phyloP scores from a whole-genome alignment of 2,329 filamentous ascomycete genomes.

The Plectosphaerella plurivora region DNA sequence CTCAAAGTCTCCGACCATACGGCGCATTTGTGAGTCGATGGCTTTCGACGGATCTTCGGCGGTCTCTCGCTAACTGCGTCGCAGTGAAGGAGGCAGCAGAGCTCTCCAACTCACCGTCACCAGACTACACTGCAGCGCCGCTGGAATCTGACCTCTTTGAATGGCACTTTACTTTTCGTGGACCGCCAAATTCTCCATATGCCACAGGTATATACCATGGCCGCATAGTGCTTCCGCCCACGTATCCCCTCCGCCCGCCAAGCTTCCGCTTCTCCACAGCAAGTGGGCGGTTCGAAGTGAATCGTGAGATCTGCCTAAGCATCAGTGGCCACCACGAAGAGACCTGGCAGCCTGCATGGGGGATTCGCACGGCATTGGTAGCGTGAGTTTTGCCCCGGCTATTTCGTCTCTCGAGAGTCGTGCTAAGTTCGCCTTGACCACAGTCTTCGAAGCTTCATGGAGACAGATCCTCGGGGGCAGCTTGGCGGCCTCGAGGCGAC shows the following conservation, averaged over 20 bases:
- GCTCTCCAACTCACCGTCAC: constrained; percentile 71
- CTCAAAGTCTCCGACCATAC: constrained; percentile 77
- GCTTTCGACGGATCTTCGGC: background rate
- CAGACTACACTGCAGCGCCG: constrained; percentile 81
- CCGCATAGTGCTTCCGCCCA: constrained; percentile 82
- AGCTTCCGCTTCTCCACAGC: constrained; percentile 95
- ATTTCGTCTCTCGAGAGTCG: background rate
- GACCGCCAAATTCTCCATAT: constrained; percentile 78
- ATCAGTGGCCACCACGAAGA: constrained; percentile 97
- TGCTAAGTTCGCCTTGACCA: background rate
- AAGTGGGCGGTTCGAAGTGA: constrained; percentile 88
- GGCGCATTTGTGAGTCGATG: constrained; percentile 65
- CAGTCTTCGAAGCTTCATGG: constrained; percentile 82
- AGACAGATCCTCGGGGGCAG: constrained; percentile 81
- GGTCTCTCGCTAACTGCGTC: background rate
- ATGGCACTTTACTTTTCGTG: constrained; percentile 98
- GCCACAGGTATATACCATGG: constrained; percentile 87
- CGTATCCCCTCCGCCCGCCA: constrained; percentile 87
- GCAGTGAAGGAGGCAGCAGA: constrained; percentile 87
- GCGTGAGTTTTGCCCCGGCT: constrained; percentile 33
- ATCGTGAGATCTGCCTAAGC: constrained; percentile 91
- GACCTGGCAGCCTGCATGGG: constrained; percentile 98
- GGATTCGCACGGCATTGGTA: constrained; percentile 80
- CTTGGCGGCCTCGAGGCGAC: constrained; percentile 81
- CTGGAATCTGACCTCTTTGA: constrained; percentile 90